Evolutionary conservation across 345 rosid species (phyloP), one percentile per base, ranked within the genome.

Genomic region (Ricinus communis): DNA sequence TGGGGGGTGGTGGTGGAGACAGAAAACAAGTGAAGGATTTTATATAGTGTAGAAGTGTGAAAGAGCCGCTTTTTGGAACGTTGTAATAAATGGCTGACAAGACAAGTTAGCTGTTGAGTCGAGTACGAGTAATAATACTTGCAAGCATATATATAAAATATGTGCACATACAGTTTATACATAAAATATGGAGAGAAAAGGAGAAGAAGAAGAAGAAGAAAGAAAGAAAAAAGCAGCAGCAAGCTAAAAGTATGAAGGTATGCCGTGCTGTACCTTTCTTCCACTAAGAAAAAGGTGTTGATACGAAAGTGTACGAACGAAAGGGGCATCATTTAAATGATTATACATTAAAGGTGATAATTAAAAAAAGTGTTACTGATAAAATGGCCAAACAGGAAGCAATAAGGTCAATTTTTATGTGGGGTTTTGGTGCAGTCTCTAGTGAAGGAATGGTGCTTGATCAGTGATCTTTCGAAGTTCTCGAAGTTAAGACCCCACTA

Each of bases 291-390:
- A 64, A 70, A 74, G 21, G 57, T 56, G 27, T 57, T 71, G 77
- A 83, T 83, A 85, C 87, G 78, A 82, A 88, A 71, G 65, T 82
- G 93, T 90, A 86, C 86, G 91, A 88, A 77, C 77, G 75, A 18
- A 47, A 47, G 25, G 0, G 8, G 16, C 41, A 47, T 65, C 30
- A 27, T 21, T 30, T 43, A 36, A 16, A 40, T 7, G 49, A 52
- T 43, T 24, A 60, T 57, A n/a, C n/a, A 31, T 60, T 71, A 73
- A 36, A 15, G 30, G 7, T 56, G 28, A 46, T 43, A 10, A 11
- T 30, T 33, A 9, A 15, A 4, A 22, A 25, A 21, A 54, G 1
- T 18, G 8, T n/a, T 8, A 22, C 2, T 21, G 15, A 36, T 11
- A 53, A 8, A 21, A 53, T 33, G 24, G 31, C 19, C n/a, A 36